Base-by-base conservation (phyloP, 441 rosid genomes). In the Aleurites moluccanus region DNA sequence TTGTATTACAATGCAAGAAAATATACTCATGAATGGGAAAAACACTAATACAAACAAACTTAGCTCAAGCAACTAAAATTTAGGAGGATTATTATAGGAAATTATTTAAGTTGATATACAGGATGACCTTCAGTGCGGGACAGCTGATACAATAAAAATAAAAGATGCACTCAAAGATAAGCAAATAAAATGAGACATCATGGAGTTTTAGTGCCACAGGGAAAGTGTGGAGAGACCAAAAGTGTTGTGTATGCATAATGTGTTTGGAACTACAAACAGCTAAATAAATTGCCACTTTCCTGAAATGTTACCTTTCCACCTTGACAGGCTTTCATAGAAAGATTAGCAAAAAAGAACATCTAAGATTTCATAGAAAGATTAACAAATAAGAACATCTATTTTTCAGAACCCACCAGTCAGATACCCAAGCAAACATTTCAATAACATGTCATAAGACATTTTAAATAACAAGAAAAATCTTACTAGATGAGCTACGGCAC, bases 401-500 rank as follows among this genome's bases (percentile, higher is more conserved):
- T n/a, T 3, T 59, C 35, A 3, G 40, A 35, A 47, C 30, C 25
- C 21, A 56, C 27, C 25, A 28, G 7, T 59, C 47, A 20, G 13
- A 8, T 40, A 9, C 73, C 28, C 20, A 52, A 69, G 64, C 55
- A 9, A 63, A 77, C 15, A 57, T 53, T 20, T 62, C 25, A 33
- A 38, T 33, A 42, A 11, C 63, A 61, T 57, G 23, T 53, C 56
- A 71, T 30, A 65, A 63, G 20, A 69, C 63, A 62, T 56, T 59
- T 30, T 45, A 38, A 66, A 62, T 18, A 4, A 53, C 38, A 52
- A 72, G 62, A 18, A 79, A 71, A 67, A 73, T 56, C 94, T 88
- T 80, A 96, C 99, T 84, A 96, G 76, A 88, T 93, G 98, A 80
- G 98, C 98, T 70, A 86, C 80, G 67, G 98, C 97, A 38, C 96